Base-by-base conservation (phyloP, 1,284 basidiomycete species). In the Ceratobasidium sp. region DNA sequence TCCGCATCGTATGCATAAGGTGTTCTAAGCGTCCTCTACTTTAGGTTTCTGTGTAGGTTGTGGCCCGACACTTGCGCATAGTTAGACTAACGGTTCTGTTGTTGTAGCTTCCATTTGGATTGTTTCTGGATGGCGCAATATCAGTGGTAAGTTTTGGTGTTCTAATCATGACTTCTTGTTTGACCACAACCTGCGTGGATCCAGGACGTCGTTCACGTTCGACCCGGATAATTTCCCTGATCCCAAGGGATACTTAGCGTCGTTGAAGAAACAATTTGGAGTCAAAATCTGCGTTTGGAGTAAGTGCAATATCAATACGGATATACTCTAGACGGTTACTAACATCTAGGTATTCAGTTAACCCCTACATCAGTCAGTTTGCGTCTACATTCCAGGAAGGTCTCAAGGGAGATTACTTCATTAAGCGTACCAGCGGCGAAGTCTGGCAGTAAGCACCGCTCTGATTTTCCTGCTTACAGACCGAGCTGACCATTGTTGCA, bases 101-200 rank as follows among this genome's bases (percentile, higher is more conserved):
- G 9, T 17, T 24, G 19, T 33, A 73, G 72, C 0, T 90, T 93
- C 83, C 91, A 93, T 78, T 81, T 93, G 54, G 92, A 93, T 79
- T 93, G 91, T 79, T 93, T 92, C 84, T 92, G 90, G 90, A 92
- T 92, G 91, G 91, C 90, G 80, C 88, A 90, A 80, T 92, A 91
- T 80, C 89, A 92, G 82, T 92, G 91, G 91, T 86, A 73, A 63
- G 81, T 74, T 48, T 67, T 51, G 19, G 9, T 41, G 9, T 41
- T 54, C 44, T n/a, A 69, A 50, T 27, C 11, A 33, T 33, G 27
- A 22, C 22, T 41, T 44, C 4, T 69, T 33, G 50, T 44, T 24
- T 17, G 31, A 24, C n/a, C 7, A 17, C 19, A 36, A 65, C n/a
- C 22, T 36, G 17, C 60, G 14, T 45, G 51, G 17, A 59, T 41